These are phyloP conservation scores for Peronospora belbahrii DNA, from an alignment of 352 stramenopile species.

Conservation along the genomic window DNA sequence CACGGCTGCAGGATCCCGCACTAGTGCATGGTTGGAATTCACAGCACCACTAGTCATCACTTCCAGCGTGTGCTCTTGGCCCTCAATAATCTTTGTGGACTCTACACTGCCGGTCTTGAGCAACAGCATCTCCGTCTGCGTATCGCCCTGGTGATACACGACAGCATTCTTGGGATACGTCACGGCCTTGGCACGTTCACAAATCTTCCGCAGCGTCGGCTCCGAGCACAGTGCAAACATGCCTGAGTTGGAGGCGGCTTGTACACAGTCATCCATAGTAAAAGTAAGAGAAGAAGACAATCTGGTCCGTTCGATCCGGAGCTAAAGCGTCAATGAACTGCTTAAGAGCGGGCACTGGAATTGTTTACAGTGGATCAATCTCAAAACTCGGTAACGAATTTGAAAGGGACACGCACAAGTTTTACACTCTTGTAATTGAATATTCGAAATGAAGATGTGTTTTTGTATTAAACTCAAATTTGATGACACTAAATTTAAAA, in stretches of 20 bases:
- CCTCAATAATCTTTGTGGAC: constrained; percentile 74
- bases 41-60: constrained; percentile 45
- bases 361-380: constrained; percentile 10
- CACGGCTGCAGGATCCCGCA: constrained; percentile 67
- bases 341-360: constrained; percentile 2
- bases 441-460: too few species aligned
- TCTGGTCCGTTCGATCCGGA: constrained; percentile 16
- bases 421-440: too few species aligned
- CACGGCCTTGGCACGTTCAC: constrained; percentile 48
- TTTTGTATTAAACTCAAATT: too few species aligned
- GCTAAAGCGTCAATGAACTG: constrained; percentile 25
- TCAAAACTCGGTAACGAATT: constrained; percentile 6
- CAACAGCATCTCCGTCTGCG: constrained; percentile 76
- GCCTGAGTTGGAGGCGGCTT: constrained; percentile 50
- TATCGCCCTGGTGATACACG: constrained; percentile 73
- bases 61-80: constrained; percentile 71
- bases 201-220: constrained; percentile 74
- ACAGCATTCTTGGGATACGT: constrained; percentile 65
- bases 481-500: too few species aligned
- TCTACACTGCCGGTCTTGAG: constrained; percentile 58
- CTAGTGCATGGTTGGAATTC: constrained; percentile 75
- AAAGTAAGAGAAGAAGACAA: not conserved
- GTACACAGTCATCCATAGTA: constrained; percentile 53
- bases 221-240: constrained; percentile 83
- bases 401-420: not conserved